Base-by-base conservation (phyloP, 2,329 filamentous ascomycete species). In the Tolypocladium paradoxum region DNA sequence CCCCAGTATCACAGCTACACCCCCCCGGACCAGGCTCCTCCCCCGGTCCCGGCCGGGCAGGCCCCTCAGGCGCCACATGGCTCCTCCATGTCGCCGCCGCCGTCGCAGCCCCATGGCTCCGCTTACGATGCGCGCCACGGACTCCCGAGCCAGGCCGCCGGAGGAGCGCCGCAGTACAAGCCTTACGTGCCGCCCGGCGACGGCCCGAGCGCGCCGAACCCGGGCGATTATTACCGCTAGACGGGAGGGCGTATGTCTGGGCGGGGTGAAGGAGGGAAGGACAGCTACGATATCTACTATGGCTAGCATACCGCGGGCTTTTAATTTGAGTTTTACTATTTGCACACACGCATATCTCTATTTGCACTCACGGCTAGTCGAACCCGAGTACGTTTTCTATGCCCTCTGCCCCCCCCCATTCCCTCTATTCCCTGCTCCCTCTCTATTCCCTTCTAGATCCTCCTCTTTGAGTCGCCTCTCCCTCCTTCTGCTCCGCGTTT, bases 141-240 rank as follows among this genome's bases (percentile, higher is more conserved):
- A 7, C 63, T 81, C 33, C 77, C 77, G 4, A 79, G 76, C 57
- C 73, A 80, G 64, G 43, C 57, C 43, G 33, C 54, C 55, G 29
- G 57, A 37, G 60, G 60, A 20, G 70, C 73, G 60, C 71, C 71
- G 38, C 79, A 82, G 63, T 85, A 84, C 59, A 83, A 79, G 64
- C 76, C 82, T 0, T 85, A 85, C 54, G 74, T 77, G 3, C 79
- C 79, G 4, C 76, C 72, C 1, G 65, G 69, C 1, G 61, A 70
- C 35, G 74, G 69, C 11, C 73, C 74, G 2, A 78, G 73, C 54
- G 77, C 74, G 5, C 77, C 78, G 4, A 73, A 73, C 14, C 76
- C 77, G 27, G 73, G 72, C 49, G 80, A 82, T 62, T 83, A 79
- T 60, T 83, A 83, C 61, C 70, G 78, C 49, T 74, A 76, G 49